A percentile compares a stretch with the other conserved stretches of the same genome.
phyloP scores from a whole-genome alignment of 257 asterid species.

The Jaltomata sinuosa region DNA sequence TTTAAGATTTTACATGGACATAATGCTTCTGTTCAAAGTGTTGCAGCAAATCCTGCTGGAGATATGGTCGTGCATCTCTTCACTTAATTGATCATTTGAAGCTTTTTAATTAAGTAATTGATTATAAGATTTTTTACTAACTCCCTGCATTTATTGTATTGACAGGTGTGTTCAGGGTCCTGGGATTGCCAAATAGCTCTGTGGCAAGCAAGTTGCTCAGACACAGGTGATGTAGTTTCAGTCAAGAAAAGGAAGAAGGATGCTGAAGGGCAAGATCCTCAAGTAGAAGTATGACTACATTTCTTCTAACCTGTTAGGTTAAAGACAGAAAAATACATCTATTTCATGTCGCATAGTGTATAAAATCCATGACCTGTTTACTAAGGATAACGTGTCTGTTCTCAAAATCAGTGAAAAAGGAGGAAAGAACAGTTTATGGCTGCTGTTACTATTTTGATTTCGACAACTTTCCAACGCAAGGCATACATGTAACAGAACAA shows the following conservation, averaged over 20 bases:
- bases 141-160: not conserved
- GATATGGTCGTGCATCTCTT: conserved; percentile 43
- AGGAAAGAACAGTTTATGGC: not conserved
- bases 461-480: not conserved
- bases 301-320: not conserved
- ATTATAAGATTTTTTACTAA: not conserved
- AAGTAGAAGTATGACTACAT: conserved; percentile 45
- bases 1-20: conserved; percentile 69
- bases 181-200: conserved; percentile 79
- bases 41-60: conserved; percentile 65
- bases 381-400: not conserved
- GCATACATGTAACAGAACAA: not conserved
- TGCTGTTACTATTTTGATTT: not conserved
- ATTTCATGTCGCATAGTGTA: not conserved
- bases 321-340: not conserved
- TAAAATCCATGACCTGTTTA: not conserved
- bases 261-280: conserved; percentile 40
- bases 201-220: conserved; percentile 56
- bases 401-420: not conserved
- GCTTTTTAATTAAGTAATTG: not conserved
- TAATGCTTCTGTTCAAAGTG: conserved; percentile 70
- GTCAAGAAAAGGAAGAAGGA: conserved; percentile 77
- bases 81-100: not conserved
- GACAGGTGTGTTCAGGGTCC: conserved; percentile 88
- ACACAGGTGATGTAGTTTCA: conserved; percentile 40